Evolutionary conservation across 345 rosid genomes (phyloP).

Genomic region (Cochlearia excelsa): DNA sequence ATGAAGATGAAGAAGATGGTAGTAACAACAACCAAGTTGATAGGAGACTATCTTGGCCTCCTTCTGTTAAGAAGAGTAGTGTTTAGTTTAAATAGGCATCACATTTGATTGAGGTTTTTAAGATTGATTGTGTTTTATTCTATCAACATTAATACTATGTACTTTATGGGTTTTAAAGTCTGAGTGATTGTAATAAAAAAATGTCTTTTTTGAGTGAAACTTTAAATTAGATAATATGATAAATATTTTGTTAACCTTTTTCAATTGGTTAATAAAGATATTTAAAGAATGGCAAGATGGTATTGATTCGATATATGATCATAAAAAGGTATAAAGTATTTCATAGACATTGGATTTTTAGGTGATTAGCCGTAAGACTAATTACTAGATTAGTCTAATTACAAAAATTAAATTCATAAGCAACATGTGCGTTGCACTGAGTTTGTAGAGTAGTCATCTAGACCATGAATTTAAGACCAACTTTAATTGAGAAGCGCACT

Average conservation of each 20-base stretch:
- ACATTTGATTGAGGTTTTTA: constrained; percentile 13
- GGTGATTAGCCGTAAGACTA: no score
- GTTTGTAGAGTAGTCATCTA: no score
- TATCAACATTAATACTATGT: constrained; percentile 1
- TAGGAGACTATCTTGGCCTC: constrained; percentile 92
- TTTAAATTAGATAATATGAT: constrained; percentile 6
- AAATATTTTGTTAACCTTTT: constrained; percentile 15
- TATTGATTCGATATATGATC: no score
- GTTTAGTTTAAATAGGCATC: constrained; percentile 3
- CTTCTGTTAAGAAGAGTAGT: constrained; percentile 46
- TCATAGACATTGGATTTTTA: no score
- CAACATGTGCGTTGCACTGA: no score
- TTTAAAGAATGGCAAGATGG: no score
- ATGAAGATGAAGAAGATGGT: constrained; percentile 46
- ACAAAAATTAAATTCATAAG: no score
- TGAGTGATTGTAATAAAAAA: no score
- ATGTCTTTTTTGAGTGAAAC: not conserved
- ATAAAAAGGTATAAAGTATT: no score
- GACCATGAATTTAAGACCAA: no score
- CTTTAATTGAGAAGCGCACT: no score
- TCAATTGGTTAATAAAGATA: not conserved
- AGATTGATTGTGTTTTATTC: constrained; percentile 16
- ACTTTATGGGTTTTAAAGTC: constrained; percentile 8
- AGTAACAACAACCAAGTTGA: constrained; percentile 40
- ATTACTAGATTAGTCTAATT: no score